Base-by-base conservation (phyloP, 2,329 filamentous ascomycete genomes). In the Fusarium protoensiforme region DNA sequence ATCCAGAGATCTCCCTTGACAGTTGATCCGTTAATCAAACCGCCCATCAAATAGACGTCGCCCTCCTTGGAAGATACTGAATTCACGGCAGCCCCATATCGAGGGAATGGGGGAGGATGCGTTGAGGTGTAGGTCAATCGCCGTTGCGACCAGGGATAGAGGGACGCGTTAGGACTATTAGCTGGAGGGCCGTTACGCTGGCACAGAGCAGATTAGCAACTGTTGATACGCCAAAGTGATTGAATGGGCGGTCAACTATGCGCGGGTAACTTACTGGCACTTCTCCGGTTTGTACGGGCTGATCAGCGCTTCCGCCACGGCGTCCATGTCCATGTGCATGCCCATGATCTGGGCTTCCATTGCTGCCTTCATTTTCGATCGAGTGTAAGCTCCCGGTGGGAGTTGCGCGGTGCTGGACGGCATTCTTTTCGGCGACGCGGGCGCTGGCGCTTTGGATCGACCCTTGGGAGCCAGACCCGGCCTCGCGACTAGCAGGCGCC, bases 1-100 rank as follows among this genome's bases (percentile, higher is more conserved):
- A 98, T 93, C 97, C 97, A 99, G 54, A 99, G 84, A 84, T 99
- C 96, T 56, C 96, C 96, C 81, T 98, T 98, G 51, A 98, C 96
- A 3, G 94, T 98, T 39, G 95, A 94, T 75, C 96, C 96, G 80
- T 97, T 96, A 78, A 99, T 96, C 69, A 99, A 85, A 59, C 96
- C 96, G 72, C 96, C 96, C 95, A 99, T 98, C 79, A 99, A 89
- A 79, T 98, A 99, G 65, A 99, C 93, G 77, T 97, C 94, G 68
- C 97, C 97, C 83, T 99, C 96, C 84, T 98, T 98, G 41, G 95
- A 98, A 27, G 95, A 93, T 18, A 93, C 88, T 1, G 95, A 90
- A 82, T 99, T 99, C 81, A 98, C 96, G 8, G 97, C 96, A 60
- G 97, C 95, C 80, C 96, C 96, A 88, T 99, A 99, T 81, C 96